Evolutionary conservation across 2,329 filamentous ascomycete genomes (phyloP), one percentile per base, ranked within the genome.

Genomic region (Sporothrix inflata): DNA sequence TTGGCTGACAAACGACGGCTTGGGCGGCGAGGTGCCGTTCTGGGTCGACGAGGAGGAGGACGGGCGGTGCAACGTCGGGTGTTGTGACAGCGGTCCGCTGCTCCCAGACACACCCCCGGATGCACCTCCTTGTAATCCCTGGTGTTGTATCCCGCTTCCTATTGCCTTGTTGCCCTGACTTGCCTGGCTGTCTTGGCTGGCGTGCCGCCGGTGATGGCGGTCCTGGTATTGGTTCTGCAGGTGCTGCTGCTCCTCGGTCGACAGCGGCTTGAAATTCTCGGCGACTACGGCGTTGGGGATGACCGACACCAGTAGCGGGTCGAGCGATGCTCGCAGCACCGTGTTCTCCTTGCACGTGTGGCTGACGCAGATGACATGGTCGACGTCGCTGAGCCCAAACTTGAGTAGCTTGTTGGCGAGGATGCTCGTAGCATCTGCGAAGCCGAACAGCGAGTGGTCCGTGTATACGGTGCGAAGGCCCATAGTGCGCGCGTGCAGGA

Each of bases 331-430:
- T 78, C 96, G 89, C 11, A 99, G 88, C 7, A 98, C 96, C 0
- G 96, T 99, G 78, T 99, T 99, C 81, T 99, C 96, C 81, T 99
- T 99, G 84, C 95, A 98, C 51, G 96, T 99, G 84, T 99, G 94
- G 82, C 94, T 98, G 77, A 99, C 96, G 78, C 96, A 99, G 63
- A 99, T 97, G 74, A 97, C 94, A 85, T 99, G 96, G 79, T 98
- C 96, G 16, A 99, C 94, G 79, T 99, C 96, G 80, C 95, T 98
- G 75, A 99, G 81, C 0, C 90, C 95, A 79, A 99, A 99, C 80
- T 99, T 99, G 71, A 99, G 86, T 51, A 99, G 85, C 83, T 99
- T 99, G 80, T 99, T 99, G 42, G 95, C 97, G 73, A 99, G 85
- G 75, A 99, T 99, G 76, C 95, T 98, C 1, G 90, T 94, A 0